These are phyloP conservation scores for Podospora australis DNA, from an alignment of 495 filamentous ascomycete species.

Conservation along the genomic window DNA sequence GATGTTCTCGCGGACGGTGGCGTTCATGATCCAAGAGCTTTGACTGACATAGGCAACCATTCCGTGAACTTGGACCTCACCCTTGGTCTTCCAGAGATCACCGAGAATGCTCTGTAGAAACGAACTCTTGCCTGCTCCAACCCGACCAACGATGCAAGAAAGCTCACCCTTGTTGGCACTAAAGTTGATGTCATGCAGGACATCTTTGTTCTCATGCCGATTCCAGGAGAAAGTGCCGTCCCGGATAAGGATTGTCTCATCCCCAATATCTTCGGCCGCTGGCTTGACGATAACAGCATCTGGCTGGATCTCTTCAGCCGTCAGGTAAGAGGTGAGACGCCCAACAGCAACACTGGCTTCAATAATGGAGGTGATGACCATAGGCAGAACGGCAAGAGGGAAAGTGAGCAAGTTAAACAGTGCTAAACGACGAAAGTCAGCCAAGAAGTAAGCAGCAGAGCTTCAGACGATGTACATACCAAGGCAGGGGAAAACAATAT, in stretches of 20 bases:
- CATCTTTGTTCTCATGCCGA: slow-evolving; percentile 54
- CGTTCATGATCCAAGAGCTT: slow-evolving; percentile 95
- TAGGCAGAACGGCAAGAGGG: slow-evolving; percentile 87
- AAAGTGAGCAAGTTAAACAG: slow-evolving; percentile 93
- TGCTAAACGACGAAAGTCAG: slow-evolving; percentile 25
- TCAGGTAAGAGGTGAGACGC: slow-evolving; percentile 79
- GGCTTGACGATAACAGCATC: slow-evolving; percentile 70
- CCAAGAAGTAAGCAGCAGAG: background rate
- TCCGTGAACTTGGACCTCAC: slow-evolving; percentile 76
- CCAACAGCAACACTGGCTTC: slow-evolving; percentile 90
- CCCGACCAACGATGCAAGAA: slow-evolving; percentile 88
- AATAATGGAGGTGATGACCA: slow-evolving; percentile 95
- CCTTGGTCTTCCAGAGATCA: slow-evolving; percentile 83
- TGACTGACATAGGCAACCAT: slow-evolving; percentile 86
- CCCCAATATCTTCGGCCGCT: slow-evolving; percentile 62
- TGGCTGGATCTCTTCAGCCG: slow-evolving; percentile 80
- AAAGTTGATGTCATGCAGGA: slow-evolving; percentile 67
- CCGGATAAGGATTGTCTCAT: slow-evolving; percentile 75
- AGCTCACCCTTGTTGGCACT: slow-evolving; percentile 85
- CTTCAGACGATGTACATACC: slow-evolving; percentile 26
- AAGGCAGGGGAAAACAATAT: slow-evolving; percentile 92
- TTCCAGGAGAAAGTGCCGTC: slow-evolving; percentile 96
- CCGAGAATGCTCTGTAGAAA: slow-evolving; percentile 81
- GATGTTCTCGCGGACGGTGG: slow-evolving; percentile 93
- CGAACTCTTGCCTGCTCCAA: slow-evolving; percentile 91